Conservation (phyloP, 345 rosid species). For the Psidium guajava region DNA sequence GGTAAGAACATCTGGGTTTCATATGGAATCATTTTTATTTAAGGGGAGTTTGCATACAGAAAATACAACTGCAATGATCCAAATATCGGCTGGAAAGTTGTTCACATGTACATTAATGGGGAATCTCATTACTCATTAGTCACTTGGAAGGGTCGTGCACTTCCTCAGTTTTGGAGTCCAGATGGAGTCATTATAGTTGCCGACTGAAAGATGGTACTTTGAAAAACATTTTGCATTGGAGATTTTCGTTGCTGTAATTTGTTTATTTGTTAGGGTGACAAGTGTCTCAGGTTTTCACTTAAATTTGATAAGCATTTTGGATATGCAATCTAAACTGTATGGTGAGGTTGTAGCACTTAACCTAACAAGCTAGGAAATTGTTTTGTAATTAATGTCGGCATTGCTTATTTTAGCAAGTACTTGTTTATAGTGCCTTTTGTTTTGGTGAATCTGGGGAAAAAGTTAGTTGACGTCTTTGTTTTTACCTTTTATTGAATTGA, state of each 20-base stretch:
- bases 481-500: not conserved
- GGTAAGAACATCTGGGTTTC: not conserved
- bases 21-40: not conserved
- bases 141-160: not conserved
- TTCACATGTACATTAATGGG: not conserved
- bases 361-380: not conserved
- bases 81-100: not conserved
- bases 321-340: not conserved
- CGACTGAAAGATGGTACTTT: not conserved
- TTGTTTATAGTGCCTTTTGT: not conserved
- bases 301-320: not conserved
- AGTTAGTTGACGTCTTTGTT: not conserved
- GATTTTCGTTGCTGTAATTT: not conserved
- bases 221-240: not conserved
- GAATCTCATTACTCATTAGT: not conserved
- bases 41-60: not conserved
- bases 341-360: not conserved
- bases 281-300: not conserved
- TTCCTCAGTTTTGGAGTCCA: not conserved
- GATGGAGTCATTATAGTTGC: not conserved
- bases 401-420: not conserved
- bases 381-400: not conserved
- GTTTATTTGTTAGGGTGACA: not conserved
- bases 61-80: not conserved
- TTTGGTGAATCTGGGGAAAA: not conserved